Conservation (phyloP, 139 green algal species). For the Chlamydomonas schloesseri region DNA sequence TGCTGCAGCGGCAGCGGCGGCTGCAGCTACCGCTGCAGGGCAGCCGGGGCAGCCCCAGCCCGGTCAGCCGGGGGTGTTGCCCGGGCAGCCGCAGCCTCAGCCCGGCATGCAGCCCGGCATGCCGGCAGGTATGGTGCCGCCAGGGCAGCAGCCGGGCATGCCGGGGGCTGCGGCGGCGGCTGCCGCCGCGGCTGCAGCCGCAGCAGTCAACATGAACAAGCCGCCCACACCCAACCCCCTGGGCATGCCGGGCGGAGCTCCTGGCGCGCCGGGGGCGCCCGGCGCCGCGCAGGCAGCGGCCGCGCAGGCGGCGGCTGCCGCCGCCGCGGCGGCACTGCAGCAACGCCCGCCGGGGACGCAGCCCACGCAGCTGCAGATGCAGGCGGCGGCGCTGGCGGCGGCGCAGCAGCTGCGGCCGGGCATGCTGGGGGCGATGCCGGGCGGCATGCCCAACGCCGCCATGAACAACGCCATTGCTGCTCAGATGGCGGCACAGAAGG, state of each 20-base stretch:
- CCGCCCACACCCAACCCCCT: slow-evolving; percentile 17
- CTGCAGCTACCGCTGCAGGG: neutral
- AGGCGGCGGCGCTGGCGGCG: slow-evolving; percentile 26
- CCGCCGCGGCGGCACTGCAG: neutral
- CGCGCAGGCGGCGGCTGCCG: neutral
- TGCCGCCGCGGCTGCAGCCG: neutral
- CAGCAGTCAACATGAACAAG: slow-evolving; percentile 17
- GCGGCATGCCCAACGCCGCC: neutral
- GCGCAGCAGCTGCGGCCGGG: neutral
- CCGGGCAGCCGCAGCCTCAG: neutral
- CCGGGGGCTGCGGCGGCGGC: neutral
- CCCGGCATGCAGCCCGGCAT: neutral
- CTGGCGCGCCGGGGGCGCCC: neutral
- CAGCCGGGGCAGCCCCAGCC: neutral
- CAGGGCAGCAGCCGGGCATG: neutral
- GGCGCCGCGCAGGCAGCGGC: neutral
- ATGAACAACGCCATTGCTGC: too few relatives aligned
- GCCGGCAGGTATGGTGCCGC: neutral
- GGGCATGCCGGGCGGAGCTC: neutral
- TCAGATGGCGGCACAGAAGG: too few relatives aligned
- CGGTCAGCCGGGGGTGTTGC: neutral
- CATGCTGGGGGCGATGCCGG: slow-evolving; percentile 34
- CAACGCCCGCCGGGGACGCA: slow-evolving; percentile 15
- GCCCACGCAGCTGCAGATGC: slow-evolving; percentile 17
- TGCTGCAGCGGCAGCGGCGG: neutral